Conservation (phyloP, 371 early-diverging fungal genomes). For the Mortierella sp. region DNA sequence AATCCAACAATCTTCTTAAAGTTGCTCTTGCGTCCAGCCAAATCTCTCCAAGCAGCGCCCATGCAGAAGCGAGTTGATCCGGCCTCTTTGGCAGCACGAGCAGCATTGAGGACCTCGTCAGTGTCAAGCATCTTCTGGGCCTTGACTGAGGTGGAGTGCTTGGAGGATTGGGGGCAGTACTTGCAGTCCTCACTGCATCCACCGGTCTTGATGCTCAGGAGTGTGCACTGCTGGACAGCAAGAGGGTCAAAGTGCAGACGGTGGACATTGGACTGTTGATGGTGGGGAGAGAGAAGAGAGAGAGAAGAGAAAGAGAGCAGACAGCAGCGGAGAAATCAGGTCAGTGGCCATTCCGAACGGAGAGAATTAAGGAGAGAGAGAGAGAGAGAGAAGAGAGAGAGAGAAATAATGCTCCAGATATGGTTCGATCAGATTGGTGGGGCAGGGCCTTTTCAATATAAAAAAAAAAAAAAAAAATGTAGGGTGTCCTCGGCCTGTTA, state of each 20-base stretch:
- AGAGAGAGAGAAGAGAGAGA: background rate
- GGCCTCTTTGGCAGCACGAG: conserved; percentile 83
- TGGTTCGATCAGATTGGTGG: conserved; percentile 16
- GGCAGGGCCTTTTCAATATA: conserved; percentile 2
- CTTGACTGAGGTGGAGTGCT: conserved; percentile 77
- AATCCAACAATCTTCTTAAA: conserved; percentile 82
- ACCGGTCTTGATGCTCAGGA: conserved; percentile 89
- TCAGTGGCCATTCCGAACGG: background rate
- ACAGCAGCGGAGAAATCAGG: background rate
- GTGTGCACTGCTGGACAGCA: conserved; percentile 86
- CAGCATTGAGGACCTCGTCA: conserved; percentile 80
- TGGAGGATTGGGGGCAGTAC: conserved; percentile 88
- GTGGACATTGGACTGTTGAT: conserved; percentile 77
- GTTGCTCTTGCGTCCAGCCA: conserved; percentile 86
- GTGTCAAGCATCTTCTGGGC: conserved; percentile 79
- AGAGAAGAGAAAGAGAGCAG: background rate
- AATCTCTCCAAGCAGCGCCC: conserved; percentile 92
- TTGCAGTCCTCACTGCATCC: conserved; percentile 90
- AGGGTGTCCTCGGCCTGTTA: background rate
- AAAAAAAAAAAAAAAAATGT: conserved; percentile 9
- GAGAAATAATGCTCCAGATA: conserved; percentile 2
- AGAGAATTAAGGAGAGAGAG: background rate
- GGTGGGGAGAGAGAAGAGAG: background rate
- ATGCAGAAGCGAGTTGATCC: conserved; percentile 84
- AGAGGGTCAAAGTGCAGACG: conserved; percentile 77